Base-by-base conservation (phyloP, 176 grass and related monocot species). In the Musa acuminata region DNA sequence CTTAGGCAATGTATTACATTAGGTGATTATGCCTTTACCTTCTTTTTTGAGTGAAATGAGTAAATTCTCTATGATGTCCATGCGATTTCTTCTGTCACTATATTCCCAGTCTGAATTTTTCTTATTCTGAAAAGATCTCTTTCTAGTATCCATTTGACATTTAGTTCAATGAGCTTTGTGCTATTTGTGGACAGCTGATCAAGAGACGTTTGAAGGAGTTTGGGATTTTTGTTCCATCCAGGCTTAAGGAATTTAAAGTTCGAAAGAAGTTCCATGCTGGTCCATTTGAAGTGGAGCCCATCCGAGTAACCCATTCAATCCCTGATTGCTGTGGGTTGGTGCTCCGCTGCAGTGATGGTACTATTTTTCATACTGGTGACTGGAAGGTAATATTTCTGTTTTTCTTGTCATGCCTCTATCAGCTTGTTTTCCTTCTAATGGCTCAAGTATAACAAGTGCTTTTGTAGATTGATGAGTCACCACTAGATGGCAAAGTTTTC, bases 191-290 rank as follows among this genome's bases (percentile, higher is more conserved):
- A 72, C 90, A 99, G 95, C 81, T 99, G 72, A 94, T 99, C 75
- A 99, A 94, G 81, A 99, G 85, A 67, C 90, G 95, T 62, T 80
- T 99, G 80, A 99, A 99, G 84, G 95, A 99, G 78, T 99, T 99
- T 65, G 95, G 90, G 22, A 94, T 98, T 82, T 91, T 89, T 29
- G 79, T 93, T 62, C 84, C 83, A 63, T 91, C 90, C 21, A 91
- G 95, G 84, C 90, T 99, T 63, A 99, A 91, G 75, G 64, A 77
- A 86, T 86, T 99, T 78, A 99, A 71, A 27, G 84, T 89, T 53
- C 88, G 87, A 87, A 93, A 87, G 74, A 99, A 75, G 78, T 99
- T 99, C 69, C 80, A 79, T 65, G 95, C 95, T 84, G 95, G 95
- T 16, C 95, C 95, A 87, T 99, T 99, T 83, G 95, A 99, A 80